Conservation (phyloP, 306 rosid genomes). For the Dalbergia cochinchinensis region DNA sequence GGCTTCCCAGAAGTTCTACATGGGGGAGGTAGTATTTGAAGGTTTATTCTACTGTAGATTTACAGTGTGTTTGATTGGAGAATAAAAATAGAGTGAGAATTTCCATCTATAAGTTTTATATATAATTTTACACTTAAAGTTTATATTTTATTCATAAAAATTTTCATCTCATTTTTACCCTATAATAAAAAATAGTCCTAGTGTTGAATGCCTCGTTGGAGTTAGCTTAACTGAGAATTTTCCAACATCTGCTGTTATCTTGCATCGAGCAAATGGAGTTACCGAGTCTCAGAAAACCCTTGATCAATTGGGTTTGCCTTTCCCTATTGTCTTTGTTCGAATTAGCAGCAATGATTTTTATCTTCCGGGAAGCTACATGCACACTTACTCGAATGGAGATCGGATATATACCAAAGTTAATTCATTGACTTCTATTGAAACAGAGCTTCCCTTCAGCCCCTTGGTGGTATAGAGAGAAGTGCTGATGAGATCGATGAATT, state of each 20-base stretch:
- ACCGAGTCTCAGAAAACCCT: conserved; percentile 46
- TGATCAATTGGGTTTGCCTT: conserved; percentile 31
- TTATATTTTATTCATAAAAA: no score
- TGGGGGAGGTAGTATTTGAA: no score
- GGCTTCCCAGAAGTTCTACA: no score
- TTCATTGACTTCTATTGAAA: conserved; percentile 95
- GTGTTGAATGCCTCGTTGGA: conserved; percentile 46
- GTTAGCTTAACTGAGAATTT: conserved; percentile 38
- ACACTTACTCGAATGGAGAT: conserved; percentile 70
- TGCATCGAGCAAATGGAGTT: conserved; percentile 59
- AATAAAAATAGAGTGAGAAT: no score
- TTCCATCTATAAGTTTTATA: no score
- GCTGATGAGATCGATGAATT: conserved; percentile 78
- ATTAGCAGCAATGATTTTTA: conserved; percentile 66
- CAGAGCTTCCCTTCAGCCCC: conserved; percentile 91
- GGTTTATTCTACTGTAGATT: no score
- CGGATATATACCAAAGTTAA: conserved; percentile 74
- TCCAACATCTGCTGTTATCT: conserved; percentile 36
- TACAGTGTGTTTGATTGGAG: no score
- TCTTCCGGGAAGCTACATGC: conserved; percentile 96
- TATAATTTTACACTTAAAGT: no score
- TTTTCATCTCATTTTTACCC: no score
- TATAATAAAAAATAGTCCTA: background rate
- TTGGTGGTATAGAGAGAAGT: conserved; percentile 72
- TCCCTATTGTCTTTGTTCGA: conserved; percentile 47